phyloP scores from a whole-genome alignment of 352 stramenopile species.

The Phytopythium aichiense region DNA sequence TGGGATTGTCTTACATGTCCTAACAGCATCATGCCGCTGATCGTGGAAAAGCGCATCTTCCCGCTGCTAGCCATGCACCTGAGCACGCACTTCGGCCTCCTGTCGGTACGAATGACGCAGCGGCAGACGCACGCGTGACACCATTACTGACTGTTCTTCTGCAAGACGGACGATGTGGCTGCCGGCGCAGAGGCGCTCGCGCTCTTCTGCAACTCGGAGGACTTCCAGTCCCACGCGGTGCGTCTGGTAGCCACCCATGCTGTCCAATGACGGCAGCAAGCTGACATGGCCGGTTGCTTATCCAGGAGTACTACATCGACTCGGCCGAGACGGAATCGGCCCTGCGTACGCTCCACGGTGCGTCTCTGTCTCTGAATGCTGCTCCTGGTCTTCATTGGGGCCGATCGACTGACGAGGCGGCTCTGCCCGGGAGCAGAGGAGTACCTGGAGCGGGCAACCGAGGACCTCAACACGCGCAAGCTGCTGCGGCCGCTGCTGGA shows the following conservation, averaged over 20 bases:
- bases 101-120: slow-evolving; percentile 24
- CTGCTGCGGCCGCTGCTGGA: slow-evolving; percentile 70
- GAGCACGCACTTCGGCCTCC: slow-evolving; percentile 44
- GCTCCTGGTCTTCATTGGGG: neutral
- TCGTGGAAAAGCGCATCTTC: slow-evolving; percentile 80
- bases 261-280: neutral
- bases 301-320: slow-evolving; percentile 48
- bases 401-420: neutral
- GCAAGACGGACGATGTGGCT: slow-evolving; percentile 42
- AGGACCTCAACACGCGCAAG: slow-evolving; percentile 66
- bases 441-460: slow-evolving; percentile 55
- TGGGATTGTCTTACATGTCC: neutral
- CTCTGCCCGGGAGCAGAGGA: slow-evolving; percentile 34
- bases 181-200: slow-evolving; percentile 66
- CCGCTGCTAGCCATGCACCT: slow-evolving; percentile 76
- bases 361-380: slow-evolving; percentile 1
- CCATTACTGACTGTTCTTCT: slow-evolving; percentile 1
- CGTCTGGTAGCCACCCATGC: neutral
- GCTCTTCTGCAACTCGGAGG: slow-evolving; percentile 77
- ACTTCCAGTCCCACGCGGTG: slow-evolving; percentile 72
- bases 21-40: slow-evolving; percentile 76
- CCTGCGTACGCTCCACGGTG: slow-evolving; percentile 53
- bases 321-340: slow-evolving; percentile 54
- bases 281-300: neutral
- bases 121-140: neutral